Evolutionary conservation across 2,329 filamentous ascomycete genomes (phyloP).

Genomic region (Arthrobotrys entomopaga): DNA sequence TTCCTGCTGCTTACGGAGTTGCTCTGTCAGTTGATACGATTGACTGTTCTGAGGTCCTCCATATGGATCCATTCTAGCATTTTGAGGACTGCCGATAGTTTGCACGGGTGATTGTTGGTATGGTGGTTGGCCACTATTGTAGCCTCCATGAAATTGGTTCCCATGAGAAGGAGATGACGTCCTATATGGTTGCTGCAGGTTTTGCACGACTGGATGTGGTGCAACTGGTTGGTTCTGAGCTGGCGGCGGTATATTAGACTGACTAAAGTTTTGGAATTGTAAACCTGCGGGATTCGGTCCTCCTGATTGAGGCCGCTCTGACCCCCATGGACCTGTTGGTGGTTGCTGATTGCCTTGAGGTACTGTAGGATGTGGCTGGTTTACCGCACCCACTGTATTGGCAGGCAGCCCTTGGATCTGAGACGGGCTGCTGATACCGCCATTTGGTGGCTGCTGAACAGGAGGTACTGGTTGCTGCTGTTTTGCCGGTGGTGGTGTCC

Average conservation of each 20-base stretch:
- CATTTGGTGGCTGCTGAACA: not conserved
- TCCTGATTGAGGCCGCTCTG: slow-evolving; percentile 44
- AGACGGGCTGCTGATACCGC: slow-evolving; percentile 25
- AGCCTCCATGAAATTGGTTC: slow-evolving; percentile 26
- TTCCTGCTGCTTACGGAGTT: slow-evolving; percentile 44
- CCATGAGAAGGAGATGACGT: slow-evolving; percentile 37
- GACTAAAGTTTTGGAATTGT: slow-evolving; percentile 45
- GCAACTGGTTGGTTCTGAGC: slow-evolving; percentile 10
- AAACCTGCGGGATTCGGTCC: slow-evolving; percentile 25
- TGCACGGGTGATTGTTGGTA: slow-evolving; percentile 41
- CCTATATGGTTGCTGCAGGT: slow-evolving; percentile 40
- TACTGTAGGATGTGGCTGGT: slow-evolving; percentile 9
- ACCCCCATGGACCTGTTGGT: slow-evolving; percentile 25
- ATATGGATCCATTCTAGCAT: slow-evolving; percentile 7
- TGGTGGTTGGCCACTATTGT: slow-evolving; percentile 17
- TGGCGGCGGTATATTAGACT: slow-evolving; percentile 21
- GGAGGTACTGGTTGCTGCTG: slow-evolving; percentile 8
- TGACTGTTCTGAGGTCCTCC: slow-evolving; percentile 17
- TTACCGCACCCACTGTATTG: not conserved
- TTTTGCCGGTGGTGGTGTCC: slow-evolving; percentile 41
- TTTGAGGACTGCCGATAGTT: slow-evolving; percentile 28
- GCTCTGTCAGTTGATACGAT: slow-evolving; percentile 32
- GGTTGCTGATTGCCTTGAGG: slow-evolving; percentile 31
- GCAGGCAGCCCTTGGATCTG: slow-evolving; percentile 29
- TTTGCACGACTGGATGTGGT: slow-evolving; percentile 41